A percentile compares a stretch with the other conserved stretches of the same genome.
phyloP scores from a whole-genome alignment of 352 stramenopile genomes.

The Globisporangium spiculum region DNA sequence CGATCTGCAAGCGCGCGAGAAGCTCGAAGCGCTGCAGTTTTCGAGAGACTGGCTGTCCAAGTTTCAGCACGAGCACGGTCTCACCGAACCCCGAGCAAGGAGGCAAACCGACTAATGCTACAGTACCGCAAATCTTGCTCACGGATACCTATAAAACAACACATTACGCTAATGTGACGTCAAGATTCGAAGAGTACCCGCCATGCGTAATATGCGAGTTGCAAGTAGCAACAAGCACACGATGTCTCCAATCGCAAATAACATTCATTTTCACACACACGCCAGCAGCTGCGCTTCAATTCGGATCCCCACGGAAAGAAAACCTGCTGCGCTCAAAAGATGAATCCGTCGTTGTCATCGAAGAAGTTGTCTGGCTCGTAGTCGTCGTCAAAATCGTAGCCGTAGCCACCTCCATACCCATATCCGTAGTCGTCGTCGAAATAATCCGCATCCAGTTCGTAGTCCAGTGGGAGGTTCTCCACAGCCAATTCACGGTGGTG shows the following conservation, averaged over 20 bases:
- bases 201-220: not conserved
- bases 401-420: slow-evolving; percentile 7
- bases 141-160: not conserved
- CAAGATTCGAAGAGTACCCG: too few species aligned
- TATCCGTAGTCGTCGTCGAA: slow-evolving; percentile 20
- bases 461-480: slow-evolving; percentile 35
- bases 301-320: not conserved
- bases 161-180: too few species aligned
- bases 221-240: too few species aligned
- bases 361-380: slow-evolving; percentile 17
- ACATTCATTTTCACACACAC: not conserved
- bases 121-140: too few species aligned
- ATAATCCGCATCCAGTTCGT: slow-evolving; percentile 31
- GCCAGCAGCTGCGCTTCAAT: too few species aligned
- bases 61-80: slow-evolving; percentile 6
- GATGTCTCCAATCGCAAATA: not conserved
- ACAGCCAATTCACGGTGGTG: slow-evolving; percentile 21
- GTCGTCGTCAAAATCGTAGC: slow-evolving; percentile 8
- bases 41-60: slow-evolving; percentile 9
- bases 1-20: slow-evolving; percentile 9
- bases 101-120: not conserved
- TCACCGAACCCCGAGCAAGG: not conserved
- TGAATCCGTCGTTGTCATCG: slow-evolving; percentile 13
- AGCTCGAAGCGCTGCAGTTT: slow-evolving; percentile 12
- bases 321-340: not conserved